A percentile compares a stretch with the other conserved stretches of the same genome.
These are phyloP conservation scores for Williopsis jadinii DNA, from an alignment of 1,139 yeast species.

Conservation along the genomic window DNA sequence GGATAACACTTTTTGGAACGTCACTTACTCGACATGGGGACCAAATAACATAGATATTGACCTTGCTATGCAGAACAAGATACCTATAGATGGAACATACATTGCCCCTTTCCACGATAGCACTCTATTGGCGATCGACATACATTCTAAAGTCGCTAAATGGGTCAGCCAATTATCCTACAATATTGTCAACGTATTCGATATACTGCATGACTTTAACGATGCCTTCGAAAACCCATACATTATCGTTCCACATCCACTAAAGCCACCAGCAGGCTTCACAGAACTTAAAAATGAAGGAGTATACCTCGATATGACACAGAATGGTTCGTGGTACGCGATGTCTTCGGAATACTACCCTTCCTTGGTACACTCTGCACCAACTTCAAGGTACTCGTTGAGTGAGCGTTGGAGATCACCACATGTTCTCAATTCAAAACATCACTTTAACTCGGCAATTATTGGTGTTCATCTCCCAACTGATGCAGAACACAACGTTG, in stretches of 20 bases:
- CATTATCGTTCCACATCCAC: constrained; percentile 61
- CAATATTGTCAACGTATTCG: constrained; percentile 67
- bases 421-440: constrained; percentile 27
- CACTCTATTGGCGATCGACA: constrained; percentile 60
- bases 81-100: constrained; percentile 62
- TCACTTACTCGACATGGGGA: constrained; percentile 87
- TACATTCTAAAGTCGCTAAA: constrained; percentile 56
- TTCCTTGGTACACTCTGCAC: constrained; percentile 73
- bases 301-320: constrained; percentile 18
- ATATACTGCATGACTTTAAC: constrained; percentile 38
- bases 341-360: constrained; percentile 75
- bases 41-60: constrained; percentile 82
- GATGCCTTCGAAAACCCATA: constrained; percentile 23
- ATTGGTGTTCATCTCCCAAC: constrained; percentile 41
- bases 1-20: constrained; percentile 72
- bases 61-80: constrained; percentile 42
- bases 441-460: constrained; percentile 29
- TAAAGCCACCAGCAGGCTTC: constrained; percentile 31
- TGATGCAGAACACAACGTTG: background rate
- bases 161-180: constrained; percentile 71
- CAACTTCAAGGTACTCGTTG: constrained; percentile 52
- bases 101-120: constrained; percentile 82
- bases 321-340: constrained; percentile 59
- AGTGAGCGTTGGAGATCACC: constrained; percentile 35
- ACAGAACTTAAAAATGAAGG: constrained; percentile 20